Conservation (phyloP, 176 grass and related monocot species). For the Aegilops longissima region DNA sequence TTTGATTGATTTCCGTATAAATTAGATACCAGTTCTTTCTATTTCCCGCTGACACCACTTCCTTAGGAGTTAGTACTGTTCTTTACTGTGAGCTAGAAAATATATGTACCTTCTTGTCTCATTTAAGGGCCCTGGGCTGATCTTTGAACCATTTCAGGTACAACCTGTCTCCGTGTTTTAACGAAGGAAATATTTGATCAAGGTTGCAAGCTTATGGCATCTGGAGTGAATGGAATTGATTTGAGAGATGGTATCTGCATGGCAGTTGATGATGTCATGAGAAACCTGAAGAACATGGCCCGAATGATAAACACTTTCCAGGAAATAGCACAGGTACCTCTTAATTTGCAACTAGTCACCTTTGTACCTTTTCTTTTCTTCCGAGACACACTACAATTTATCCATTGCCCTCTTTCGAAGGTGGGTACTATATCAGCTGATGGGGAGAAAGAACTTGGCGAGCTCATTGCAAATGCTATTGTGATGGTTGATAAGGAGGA, state of each 20-base stretch:
- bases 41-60: background rate
- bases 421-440: slow-evolving; percentile 85
- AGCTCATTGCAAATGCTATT: slow-evolving; percentile 91
- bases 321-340: slow-evolving; percentile 78
- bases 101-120: background rate
- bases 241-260: slow-evolving; percentile 77
- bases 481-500: slow-evolving; percentile 87
- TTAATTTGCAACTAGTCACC: slow-evolving; percentile 40
- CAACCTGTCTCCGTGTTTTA: slow-evolving; percentile 75
- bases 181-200: slow-evolving; percentile 79
- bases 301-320: slow-evolving; percentile 81
- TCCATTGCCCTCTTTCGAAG: slow-evolving; percentile 45
- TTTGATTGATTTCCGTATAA: background rate
- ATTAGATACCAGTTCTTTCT: background rate
- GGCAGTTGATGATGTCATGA: slow-evolving; percentile 83
- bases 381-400: slow-evolving; percentile 29
- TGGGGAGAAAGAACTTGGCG: slow-evolving; percentile 88
- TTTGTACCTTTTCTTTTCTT: slow-evolving; percentile 37
- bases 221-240: slow-evolving; percentile 89
- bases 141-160: slow-evolving; percentile 50
- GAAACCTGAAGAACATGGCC: slow-evolving; percentile 68
- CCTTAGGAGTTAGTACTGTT: background rate
- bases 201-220: slow-evolving; percentile 77
- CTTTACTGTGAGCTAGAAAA: background rate
- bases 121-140: background rate